phyloP scores from a whole-genome alignment of 768 basidiomycete species.

The Leccinum rimulosum region DNA sequence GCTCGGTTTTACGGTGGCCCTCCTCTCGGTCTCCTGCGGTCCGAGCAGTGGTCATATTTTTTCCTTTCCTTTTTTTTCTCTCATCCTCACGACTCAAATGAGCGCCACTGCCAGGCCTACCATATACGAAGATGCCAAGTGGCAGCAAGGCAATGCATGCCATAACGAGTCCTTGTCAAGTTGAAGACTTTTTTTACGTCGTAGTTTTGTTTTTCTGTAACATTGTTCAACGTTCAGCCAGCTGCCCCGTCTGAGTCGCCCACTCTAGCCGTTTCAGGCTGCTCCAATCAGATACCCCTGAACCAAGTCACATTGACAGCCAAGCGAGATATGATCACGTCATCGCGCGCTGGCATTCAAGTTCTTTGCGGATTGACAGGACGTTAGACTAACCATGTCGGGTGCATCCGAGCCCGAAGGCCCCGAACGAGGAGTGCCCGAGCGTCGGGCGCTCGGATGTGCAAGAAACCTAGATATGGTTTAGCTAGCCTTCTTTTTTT shows the following conservation, averaged over 20 bases:
- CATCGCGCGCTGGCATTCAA: background rate
- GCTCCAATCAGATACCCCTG: background rate
- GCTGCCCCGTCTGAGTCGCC: background rate
- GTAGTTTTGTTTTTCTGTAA: background rate
- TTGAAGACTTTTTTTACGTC: background rate
- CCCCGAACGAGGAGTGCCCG: background rate
- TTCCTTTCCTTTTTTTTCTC: background rate
- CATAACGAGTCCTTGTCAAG: background rate
- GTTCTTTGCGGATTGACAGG: background rate
- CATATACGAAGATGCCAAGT: background rate
- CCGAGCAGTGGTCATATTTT: background rate
- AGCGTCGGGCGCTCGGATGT: background rate
- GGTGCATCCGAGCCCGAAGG: background rate
- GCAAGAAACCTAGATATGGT: background rate
- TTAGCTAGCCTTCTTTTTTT: background rate
- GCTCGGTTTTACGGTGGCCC: background rate
- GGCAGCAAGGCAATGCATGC: background rate
- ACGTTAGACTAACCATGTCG: background rate
- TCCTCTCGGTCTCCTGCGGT: background rate
- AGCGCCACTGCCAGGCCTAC: background rate
- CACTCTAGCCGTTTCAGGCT: background rate
- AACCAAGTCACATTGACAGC: background rate
- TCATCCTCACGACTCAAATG: background rate
- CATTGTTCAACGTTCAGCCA: background rate
- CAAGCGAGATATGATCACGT: background rate